Evolutionary conservation across 1,139 yeast genomes (phyloP), one percentile per base, ranked within the genome.

Genomic region (Diutina ranongensis): DNA sequence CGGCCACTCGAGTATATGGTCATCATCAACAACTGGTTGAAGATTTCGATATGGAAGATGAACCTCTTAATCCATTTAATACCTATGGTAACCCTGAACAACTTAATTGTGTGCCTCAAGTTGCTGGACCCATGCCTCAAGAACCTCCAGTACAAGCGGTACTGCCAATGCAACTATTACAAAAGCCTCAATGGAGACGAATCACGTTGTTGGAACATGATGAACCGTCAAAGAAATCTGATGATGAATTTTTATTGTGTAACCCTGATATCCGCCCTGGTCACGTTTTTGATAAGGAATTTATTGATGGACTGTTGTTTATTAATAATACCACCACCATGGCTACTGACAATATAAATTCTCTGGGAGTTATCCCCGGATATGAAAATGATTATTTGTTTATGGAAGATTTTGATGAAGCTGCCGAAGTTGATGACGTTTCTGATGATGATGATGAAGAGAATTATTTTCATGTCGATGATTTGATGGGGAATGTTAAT

Each of bases 401-500:
- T 18, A 38, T 38, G 42, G 42, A 38, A 13, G 42, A 38, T 32
- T 38, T 38, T 38, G 42, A 38, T 25, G 42, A 38, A 38, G 42
- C 42, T 13, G 42, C 42, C 19, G 42, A 38, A 13, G 42, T 15
- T 15, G 42, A 38, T 13, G 42, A 38, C 20, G 13, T 38, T 21
- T 38, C 42, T 16, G 42, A 38, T 18, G 42, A 38, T 16, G 42
- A 38, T 8, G 42, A 38, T 16, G 42, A 38, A 13, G 36, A 34
- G 12, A 38, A 38, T n/a, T 38, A 25, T 20, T 38, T 25, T 25
- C 42, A 38, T 16, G 42, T 38, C 3, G 42, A 38, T 16, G 42
- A 38, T 15, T 25, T 38, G 32, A 25, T 38, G 42, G 42, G 32
- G 3, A 22, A 38, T 9, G 31, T 25, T 22, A 25, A 38, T 18